Conservation (phyloP, 2,329 filamentous ascomycete genomes). For the Drechmeria coniospora region DNA sequence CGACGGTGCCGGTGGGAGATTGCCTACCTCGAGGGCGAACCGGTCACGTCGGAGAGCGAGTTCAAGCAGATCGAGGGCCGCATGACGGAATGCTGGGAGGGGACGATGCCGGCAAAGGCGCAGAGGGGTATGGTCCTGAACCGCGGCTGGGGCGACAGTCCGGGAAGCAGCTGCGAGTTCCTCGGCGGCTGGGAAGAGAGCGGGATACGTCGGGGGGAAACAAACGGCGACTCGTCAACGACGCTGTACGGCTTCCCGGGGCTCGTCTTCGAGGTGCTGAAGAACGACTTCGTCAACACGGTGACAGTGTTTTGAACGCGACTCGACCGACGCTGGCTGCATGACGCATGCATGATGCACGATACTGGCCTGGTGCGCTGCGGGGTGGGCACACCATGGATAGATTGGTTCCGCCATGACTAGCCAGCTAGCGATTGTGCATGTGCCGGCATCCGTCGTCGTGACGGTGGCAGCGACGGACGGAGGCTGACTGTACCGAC, state of each 20-base stretch:
- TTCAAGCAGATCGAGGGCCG: conserved; percentile 58
- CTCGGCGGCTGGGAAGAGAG: conserved; percentile 78
- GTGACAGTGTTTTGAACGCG: conserved; percentile 75
- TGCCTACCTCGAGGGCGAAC: conserved; percentile 32
- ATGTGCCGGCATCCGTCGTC: no score
- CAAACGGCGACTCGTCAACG: conserved; percentile 47
- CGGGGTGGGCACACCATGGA: no score
- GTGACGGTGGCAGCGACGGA: no score
- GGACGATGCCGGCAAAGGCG: conserved; percentile 37
- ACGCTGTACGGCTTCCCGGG: conserved; percentile 90
- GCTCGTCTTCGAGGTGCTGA: conserved; percentile 86
- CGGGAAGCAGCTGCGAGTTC: conserved; percentile 76
- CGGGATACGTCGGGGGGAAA: conserved; percentile 35
- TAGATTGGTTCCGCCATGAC: no score
- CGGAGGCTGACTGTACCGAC: no score
- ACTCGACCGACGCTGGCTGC: no score
- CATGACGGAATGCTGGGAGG: conserved; percentile 56
- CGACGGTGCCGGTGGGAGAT: conserved; percentile 80
- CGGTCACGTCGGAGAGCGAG: conserved; percentile 58
- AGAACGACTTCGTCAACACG: conserved; percentile 79
- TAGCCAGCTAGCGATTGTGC: no score
- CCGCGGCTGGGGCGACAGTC: conserved; percentile 79
- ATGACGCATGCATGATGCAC: no score
- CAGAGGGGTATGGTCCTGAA: conserved; percentile 77
- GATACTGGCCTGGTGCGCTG: no score